A percentile compares a stretch with the other conserved stretches of the same genome.
phyloP scores from a whole-genome alignment of 352 stramenopile genomes.

The Phytophthora cryptogea region DNA sequence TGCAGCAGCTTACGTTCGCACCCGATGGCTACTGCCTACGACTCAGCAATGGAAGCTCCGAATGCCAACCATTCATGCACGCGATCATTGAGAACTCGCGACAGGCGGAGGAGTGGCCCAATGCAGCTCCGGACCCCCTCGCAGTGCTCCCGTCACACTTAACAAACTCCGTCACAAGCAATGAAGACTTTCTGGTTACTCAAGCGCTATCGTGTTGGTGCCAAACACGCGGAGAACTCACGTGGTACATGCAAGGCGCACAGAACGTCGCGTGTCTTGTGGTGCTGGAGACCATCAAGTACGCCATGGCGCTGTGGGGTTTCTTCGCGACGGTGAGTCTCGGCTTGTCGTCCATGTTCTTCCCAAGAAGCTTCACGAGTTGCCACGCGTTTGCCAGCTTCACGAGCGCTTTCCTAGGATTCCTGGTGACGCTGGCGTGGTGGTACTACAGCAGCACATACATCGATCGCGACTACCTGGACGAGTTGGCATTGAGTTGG shows the following conservation, averaged over 20 bases:
- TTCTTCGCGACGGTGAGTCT: conserved; percentile 33
- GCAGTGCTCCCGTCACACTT: conserved; percentile 5
- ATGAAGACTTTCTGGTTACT: conserved; percentile 23
- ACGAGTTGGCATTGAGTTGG: conserved; percentile 43
- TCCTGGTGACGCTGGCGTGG: conserved; percentile 52
- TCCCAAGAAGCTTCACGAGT: conserved; percentile 6
- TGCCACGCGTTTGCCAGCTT: conserved; percentile 43
- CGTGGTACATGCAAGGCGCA: conserved; percentile 55
- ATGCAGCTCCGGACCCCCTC: conserved; percentile 9
- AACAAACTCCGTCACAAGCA: conserved; percentile 11
- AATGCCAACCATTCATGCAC: conserved; percentile 50
- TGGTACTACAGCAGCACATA: conserved; percentile 59
- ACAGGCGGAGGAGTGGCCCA: conserved; percentile 19
- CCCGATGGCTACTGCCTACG: conserved; percentile 53
- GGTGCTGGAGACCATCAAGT: conserved; percentile 57
- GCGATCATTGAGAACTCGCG: conserved; percentile 32
- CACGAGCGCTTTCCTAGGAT: conserved; percentile 36
- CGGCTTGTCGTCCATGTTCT: conserved; percentile 25
- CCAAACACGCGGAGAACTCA: conserved; percentile 28
- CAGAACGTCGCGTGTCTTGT: conserved; percentile 64
- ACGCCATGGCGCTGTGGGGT: conserved; percentile 50
- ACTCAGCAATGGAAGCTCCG: conserved; percentile 33
- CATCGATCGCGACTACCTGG: conserved; percentile 43
- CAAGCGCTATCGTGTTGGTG: conserved; percentile 56
- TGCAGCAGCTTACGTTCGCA: conserved; percentile 42